Conservation (phyloP, 176 grass and related monocot genomes). For the Secale cereale region DNA sequence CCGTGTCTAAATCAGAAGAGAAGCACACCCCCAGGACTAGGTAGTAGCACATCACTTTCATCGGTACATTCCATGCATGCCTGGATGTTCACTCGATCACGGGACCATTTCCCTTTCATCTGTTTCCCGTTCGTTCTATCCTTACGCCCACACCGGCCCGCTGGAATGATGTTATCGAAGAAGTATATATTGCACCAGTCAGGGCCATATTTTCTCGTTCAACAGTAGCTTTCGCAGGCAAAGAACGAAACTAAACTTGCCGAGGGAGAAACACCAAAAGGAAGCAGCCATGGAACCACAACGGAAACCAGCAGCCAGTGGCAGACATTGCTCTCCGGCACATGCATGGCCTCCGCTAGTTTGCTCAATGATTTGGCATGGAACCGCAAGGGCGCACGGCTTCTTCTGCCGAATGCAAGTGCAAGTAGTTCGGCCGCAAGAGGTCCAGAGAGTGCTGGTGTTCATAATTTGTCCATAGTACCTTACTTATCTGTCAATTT, state of each 20-base stretch:
- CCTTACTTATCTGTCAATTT: background rate
- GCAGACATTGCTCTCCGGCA: background rate
- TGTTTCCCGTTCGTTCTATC: background rate
- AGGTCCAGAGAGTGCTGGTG: background rate
- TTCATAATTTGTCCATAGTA: constrained; percentile 12
- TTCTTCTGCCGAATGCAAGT: background rate
- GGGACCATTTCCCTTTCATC: background rate
- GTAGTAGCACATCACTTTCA: background rate
- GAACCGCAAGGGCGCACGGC: background rate
- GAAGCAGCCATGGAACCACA: constrained; percentile 19
- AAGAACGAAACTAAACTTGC: background rate
- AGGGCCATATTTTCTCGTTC: background rate
- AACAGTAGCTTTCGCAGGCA: background rate
- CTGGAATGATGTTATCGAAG: too few relatives aligned
- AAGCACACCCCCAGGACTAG: background rate
- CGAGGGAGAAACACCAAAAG: constrained; percentile 3
- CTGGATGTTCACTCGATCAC: background rate
- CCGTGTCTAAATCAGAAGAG: background rate
- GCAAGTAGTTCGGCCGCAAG: background rate
- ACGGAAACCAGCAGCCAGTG: background rate
- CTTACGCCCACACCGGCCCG: background rate
- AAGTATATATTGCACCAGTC: background rate
- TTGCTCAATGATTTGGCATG: constrained; percentile 24
- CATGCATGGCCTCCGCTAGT: background rate
- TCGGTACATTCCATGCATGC: background rate